Base-by-base conservation (phyloP, 768 basidiomycete genomes). In the Boletus eberwhitei region DNA sequence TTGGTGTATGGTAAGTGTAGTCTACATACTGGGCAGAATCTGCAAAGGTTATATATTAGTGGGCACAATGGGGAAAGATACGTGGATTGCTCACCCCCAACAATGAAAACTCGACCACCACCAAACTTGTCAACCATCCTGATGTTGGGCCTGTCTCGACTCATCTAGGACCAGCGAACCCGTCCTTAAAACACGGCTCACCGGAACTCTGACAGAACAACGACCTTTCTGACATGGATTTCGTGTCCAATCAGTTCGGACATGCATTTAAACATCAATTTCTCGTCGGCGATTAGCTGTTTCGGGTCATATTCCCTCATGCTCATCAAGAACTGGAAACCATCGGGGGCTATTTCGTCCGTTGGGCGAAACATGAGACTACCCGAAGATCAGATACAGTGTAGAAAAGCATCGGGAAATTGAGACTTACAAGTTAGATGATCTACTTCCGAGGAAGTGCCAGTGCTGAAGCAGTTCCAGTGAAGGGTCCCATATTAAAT, bases 71-170 rank as follows among this genome's bases (percentile, higher is more conserved):
- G 3, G 35, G 19, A 40, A 32, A 29, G 9, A 26, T 2, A 11
- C 13, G 37, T 7, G 22, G 45, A 19, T 9, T 14, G 8, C 43
- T 47, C 32, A 62, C 81, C 82, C 60, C 81, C 81, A 26, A 66
- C 74, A 16, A 82, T 46, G 54, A 80, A 81, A 12, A 75, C 76
- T n/a, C 77, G 69, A 2, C 78, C 78, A 5, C 59, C 53, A 17
- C 67, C 59, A 57, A 81, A 76, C 21, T 62, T 71, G 40, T 79
- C 59, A 0, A 74, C 75, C 77, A 80, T 77, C 11, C 81, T 71
- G 29, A 81, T 73, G 60, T 79, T 80, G 1, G 79, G 73, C 29
- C 80, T 76, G 47, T 43, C n/a, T 21, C 24, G 8, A 31, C 54
- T 51, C 13, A 55, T 59, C 29, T 31, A 47, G 36, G 12, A 53